A percentile compares a stretch with the other conserved stretches of the same genome.
Evolutionary conservation across 192 early-diverging fungal genomes (phyloP).

Genomic region (Podila horticola): DNA sequence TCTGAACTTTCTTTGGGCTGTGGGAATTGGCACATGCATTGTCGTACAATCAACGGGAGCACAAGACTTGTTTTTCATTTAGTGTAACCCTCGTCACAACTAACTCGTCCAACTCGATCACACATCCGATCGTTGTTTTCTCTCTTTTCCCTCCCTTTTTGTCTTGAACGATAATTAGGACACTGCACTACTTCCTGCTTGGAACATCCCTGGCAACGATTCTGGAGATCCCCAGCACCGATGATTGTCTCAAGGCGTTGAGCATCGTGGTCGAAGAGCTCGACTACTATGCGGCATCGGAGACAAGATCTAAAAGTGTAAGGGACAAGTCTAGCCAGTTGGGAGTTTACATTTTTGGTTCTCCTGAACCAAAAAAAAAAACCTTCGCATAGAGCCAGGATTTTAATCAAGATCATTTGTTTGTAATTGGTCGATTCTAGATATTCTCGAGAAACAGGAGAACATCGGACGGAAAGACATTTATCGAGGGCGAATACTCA

Average conservation of each 20-base stretch:
- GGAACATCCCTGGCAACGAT: slow-evolving; percentile 38
- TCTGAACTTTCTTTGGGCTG: no score
- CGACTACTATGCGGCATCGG: slow-evolving; percentile 18
- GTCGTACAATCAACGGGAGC: no score
- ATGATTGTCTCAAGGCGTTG: slow-evolving; percentile 25
- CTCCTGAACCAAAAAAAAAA: not conserved
- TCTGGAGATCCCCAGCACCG: slow-evolving; percentile 29
- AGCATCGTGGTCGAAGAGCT: slow-evolving; percentile 17
- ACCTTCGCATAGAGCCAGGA: no score
- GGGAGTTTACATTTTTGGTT: not conserved
- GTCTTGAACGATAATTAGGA: not conserved
- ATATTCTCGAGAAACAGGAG: slow-evolving; percentile 9
- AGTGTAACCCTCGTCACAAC: no score
- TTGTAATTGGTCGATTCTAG: not conserved
- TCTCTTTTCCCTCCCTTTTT: not conserved
- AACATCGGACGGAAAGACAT: not conserved
- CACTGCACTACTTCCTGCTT: slow-evolving; percentile 21
- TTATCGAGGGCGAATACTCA: slow-evolving; percentile 27
- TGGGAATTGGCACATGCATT: no score
- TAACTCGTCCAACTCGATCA: no score
- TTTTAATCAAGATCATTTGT: no score
- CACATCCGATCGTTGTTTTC: not conserved
- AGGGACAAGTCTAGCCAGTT: not conserved
- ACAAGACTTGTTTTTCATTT: no score
- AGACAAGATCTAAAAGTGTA: slow-evolving; percentile 33